These are phyloP conservation scores for Astrothelium subdiscretum DNA, from an alignment of 495 filamentous ascomycete genomes.

Conservation along the genomic window DNA sequence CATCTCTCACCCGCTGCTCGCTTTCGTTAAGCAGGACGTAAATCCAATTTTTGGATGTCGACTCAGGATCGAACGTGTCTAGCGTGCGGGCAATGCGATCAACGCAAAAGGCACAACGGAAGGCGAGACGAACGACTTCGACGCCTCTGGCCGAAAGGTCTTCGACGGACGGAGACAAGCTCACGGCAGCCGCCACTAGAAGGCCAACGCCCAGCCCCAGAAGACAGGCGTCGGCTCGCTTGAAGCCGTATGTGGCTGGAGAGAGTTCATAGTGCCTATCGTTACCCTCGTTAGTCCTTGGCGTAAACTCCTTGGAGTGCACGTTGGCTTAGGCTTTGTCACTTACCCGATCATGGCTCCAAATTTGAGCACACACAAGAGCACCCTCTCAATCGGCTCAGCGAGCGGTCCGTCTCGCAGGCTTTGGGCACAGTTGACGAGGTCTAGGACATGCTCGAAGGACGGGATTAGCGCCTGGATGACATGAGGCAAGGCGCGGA, in stretches of 20 bases:
- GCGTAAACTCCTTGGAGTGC: not conserved
- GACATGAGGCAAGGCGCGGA: not conserved
- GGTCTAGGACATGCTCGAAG: not conserved
- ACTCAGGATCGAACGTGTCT: slow-evolving; percentile 5
- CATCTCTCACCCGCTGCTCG: not conserved
- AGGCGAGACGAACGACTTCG: slow-evolving; percentile 13
- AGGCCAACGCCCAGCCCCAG: slow-evolving; percentile 7
- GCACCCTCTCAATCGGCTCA: not conserved
- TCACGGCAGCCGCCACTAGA: slow-evolving; percentile 15
- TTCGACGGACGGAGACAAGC: slow-evolving; percentile 6
- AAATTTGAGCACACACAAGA: not conserved
- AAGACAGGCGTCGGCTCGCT: not conserved
- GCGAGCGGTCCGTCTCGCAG: not conserved
- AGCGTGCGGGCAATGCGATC: not conserved
- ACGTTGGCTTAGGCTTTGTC: not conserved
- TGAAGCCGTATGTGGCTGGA: not conserved
- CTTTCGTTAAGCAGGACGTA: not conserved
- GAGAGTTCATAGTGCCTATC: not conserved
- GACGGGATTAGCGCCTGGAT: not conserved
- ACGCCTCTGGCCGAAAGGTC: slow-evolving; percentile 15
- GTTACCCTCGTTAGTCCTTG: not conserved
- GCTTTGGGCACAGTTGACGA: not conserved
- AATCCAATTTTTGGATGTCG: not conserved
- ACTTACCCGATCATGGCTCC: not conserved
- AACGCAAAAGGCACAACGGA: slow-evolving; percentile 13